Evolutionary conservation across 192 early-diverging fungal species (phyloP), one percentile per base, ranked within the genome.

Genomic region (Coemansia sp.): DNA sequence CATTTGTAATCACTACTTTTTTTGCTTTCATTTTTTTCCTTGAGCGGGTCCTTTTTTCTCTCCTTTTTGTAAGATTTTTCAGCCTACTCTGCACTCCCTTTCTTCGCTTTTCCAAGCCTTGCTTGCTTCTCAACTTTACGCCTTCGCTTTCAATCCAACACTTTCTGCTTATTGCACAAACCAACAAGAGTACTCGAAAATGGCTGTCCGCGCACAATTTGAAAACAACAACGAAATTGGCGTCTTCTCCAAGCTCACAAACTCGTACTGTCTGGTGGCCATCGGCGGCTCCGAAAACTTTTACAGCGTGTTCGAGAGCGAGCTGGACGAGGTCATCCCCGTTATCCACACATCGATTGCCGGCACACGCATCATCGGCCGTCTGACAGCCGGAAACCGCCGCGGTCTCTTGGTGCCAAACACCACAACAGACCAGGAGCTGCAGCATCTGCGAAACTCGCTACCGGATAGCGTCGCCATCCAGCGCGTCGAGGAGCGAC

Each of bases 181-280:
- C 24, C 50, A 28, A 11, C 7, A 28, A 24, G 24, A 52, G 10
- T 14, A 28, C 16, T 52, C 50, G 24, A 71, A 35, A 54, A 78
- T 78, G 75, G 70, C 75, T 8, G 71, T 73, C 34, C 75, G 94
- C 76, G 93, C 95, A 27, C 93, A 95, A 83, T 99, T 99, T 75
- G 97, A 99, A 85, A 99, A 97, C 85, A 93, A 85, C 82, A 97
- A 98, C 83, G 97, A 99, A 78, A 93, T 99, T 78, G 97, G 97
- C 58, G 97, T 98, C 51, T 99, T 99, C 61, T 87, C 95, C 72
- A 87, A 90, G 65, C 87, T 99, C 66, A 99, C 97, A 76, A 99
- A 99, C 85, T 89, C 93, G 36, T 99, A 98, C 82, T 94, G 92
- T 76, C 84, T 99, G 62, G 95, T 98, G 32, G 94, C 95, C 28